These are phyloP conservation scores for Melanopsichium pennsylvanicum DNA, from an alignment of 1,284 basidiomycete genomes.

Conservation along the genomic window DNA sequence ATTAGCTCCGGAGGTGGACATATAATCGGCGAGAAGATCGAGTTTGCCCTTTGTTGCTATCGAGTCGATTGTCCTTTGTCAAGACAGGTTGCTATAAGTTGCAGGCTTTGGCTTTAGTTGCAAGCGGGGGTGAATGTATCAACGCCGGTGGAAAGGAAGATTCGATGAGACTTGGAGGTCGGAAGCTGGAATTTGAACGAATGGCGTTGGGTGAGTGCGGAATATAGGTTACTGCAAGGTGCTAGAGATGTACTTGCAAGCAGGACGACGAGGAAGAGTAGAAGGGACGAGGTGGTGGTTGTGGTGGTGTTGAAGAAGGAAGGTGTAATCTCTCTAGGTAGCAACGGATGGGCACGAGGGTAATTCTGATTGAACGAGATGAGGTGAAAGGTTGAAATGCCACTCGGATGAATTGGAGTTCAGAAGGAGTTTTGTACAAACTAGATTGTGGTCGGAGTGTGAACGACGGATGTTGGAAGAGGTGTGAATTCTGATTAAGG, in stretches of 20 bases:
- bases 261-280: neutral
- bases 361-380: slow-evolving; percentile 1
- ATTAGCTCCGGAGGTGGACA: too few species aligned
- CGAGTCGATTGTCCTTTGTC: too few species aligned
- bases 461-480: too few species aligned
- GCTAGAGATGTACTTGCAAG: neutral
- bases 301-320: too few species aligned
- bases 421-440: slow-evolving; percentile 33
- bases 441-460: slow-evolving; percentile 7
- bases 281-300: slow-evolving; percentile 13
- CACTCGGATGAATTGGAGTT: too few species aligned
- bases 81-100: too few species aligned
- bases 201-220: neutral
- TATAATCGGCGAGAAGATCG: too few species aligned
- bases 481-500: slow-evolving; percentile 11
- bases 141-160: neutral
- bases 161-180: neutral
- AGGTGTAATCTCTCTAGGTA: slow-evolving; percentile 3
- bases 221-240: neutral
- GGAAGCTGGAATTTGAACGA: neutral
- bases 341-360: slow-evolving; percentile 1
- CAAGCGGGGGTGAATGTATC: neutral
- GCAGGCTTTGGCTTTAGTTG: too few species aligned
- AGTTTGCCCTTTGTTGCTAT: too few species aligned
- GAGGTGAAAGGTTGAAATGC: slow-evolving; percentile 3